Conservation (phyloP, 2,329 filamentous ascomycete genomes). For the Fusarium sterilihyphosum region DNA sequence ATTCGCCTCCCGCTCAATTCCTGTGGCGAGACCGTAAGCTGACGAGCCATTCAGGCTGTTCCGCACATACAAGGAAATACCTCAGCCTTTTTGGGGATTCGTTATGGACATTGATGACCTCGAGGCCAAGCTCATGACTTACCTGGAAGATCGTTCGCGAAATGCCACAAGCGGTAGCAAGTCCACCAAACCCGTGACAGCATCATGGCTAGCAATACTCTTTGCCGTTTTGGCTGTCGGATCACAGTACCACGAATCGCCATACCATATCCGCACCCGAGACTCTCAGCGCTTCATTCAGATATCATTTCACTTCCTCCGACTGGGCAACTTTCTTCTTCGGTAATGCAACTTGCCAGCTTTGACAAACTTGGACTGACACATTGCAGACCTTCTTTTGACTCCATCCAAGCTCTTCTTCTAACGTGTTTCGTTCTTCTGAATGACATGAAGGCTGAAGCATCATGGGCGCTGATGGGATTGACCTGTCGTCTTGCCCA, state of each 20-base stretch:
- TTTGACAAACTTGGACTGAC: slow-evolving; percentile 5
- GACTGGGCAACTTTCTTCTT: slow-evolving; percentile 71
- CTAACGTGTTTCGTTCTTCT: slow-evolving; percentile 71
- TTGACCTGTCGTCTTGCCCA: slow-evolving; percentile 73
- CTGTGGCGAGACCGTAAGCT: background rate
- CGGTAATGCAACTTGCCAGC: slow-evolving; percentile 49
- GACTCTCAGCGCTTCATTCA: slow-evolving; percentile 71
- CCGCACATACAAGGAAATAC: slow-evolving; percentile 73
- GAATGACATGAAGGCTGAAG: slow-evolving; percentile 77
- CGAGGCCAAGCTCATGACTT: slow-evolving; percentile 71
- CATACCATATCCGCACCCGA: slow-evolving; percentile 68
- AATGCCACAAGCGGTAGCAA: slow-evolving; percentile 59
- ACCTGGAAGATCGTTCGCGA: slow-evolving; percentile 70
- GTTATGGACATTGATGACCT: slow-evolving; percentile 73
- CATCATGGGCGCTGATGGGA: slow-evolving; percentile 72
- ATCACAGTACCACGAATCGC: slow-evolving; percentile 73
- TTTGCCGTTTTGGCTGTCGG: slow-evolving; percentile 73
- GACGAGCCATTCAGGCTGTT: slow-evolving; percentile 60
- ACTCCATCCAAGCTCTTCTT: slow-evolving; percentile 72
- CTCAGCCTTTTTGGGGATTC: slow-evolving; percentile 75
- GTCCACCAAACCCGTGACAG: slow-evolving; percentile 63
- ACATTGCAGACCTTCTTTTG: slow-evolving; percentile 64
- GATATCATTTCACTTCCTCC: slow-evolving; percentile 72
- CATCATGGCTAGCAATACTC: slow-evolving; percentile 73
- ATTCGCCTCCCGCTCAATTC: background rate